phyloP scores from a whole-genome alignment of 2,329 filamentous ascomycete genomes.

The Amauroascus niger region DNA sequence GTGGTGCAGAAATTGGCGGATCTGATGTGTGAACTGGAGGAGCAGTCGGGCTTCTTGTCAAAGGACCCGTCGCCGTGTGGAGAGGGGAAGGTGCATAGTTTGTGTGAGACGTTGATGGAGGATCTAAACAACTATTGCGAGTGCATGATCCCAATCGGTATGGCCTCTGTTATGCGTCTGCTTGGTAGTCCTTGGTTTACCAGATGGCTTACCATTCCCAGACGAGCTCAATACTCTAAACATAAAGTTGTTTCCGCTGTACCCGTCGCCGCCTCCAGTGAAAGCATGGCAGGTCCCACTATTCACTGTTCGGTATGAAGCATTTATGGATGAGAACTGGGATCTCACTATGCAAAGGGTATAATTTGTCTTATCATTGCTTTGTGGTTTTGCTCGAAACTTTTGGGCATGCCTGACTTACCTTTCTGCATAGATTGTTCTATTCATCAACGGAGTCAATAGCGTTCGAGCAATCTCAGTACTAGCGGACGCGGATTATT shows the following conservation, averaged over 20 bases:
- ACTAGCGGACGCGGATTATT: slow-evolving; percentile 74
- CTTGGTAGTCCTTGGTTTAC: background rate
- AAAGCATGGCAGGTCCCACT: slow-evolving; percentile 87
- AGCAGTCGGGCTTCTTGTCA: slow-evolving; percentile 71
- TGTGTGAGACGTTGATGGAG: slow-evolving; percentile 79
- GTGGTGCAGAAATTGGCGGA: slow-evolving; percentile 78
- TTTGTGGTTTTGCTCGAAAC: background rate
- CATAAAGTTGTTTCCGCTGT: slow-evolving; percentile 86
- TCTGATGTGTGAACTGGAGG: slow-evolving; percentile 81
- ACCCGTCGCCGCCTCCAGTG: slow-evolving; percentile 65
- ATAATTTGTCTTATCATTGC: slow-evolving; percentile 22
- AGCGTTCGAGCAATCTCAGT: slow-evolving; percentile 80
- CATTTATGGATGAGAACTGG: slow-evolving; percentile 47
- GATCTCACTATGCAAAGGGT: slow-evolving; percentile 45
- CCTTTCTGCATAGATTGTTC: slow-evolving; percentile 51
- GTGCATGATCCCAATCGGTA: slow-evolving; percentile 95
- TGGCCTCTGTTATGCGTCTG: slow-evolving; percentile 28
- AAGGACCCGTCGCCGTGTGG: slow-evolving; percentile 37
- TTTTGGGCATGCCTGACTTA: background rate
- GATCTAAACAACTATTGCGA: slow-evolving; percentile 96
- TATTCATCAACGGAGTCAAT: slow-evolving; percentile 81
- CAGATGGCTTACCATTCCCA: slow-evolving; percentile 27
- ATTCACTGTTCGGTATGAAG: slow-evolving; percentile 48
- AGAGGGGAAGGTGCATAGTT: slow-evolving; percentile 50
- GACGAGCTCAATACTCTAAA: slow-evolving; percentile 92